Evolutionary conservation across 2,329 filamentous ascomycete species (phyloP), one percentile per base, ranked within the genome.

Genomic region (Cadophora luteo-olivacea): DNA sequence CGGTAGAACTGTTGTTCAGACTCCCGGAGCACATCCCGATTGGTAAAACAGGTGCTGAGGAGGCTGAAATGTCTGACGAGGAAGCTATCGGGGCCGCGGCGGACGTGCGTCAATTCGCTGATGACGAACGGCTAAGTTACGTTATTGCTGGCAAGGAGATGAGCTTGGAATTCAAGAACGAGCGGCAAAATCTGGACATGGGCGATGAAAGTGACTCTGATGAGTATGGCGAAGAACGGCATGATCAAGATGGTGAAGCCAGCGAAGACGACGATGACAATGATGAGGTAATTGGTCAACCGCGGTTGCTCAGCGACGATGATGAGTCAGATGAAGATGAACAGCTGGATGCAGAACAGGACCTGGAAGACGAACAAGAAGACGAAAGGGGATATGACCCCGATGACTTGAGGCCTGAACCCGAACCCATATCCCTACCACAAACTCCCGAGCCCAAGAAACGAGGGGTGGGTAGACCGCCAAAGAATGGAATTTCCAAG

Each of bases 401-500:
- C 36, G 72, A 71, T 38, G 66, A 67, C n/a, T 24, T 64, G 41
- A 63, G 7, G 5, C 22, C 57, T 9, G 57, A 60, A 60, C 57
- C 33, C 25, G 36, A 45, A 19, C 57, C 57, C 41, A 45, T 60
- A 25, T n/a, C 52, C 29, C 52, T 19, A 14, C 52, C 52, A 12
- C 73, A 70, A 64, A 69, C 36, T 62, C 55, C 65, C 45, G 14
- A 63, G 25, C 66, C 72, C 12, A 78, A 77, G 68, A 78, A 75
- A 65, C 89, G 92, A 73, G 92, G 92, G 16, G 92, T 92, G 11
- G 92, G 92, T n/a, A 84, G 92, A 64, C 92, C 92, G 24, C 92
- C 92, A 0, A 94, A 94, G 81, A 92, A 94, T 75, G 92, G 92
- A 33, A 86, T 94, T 88, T 94, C 92, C 0, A 94, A 94, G 80